phyloP scores from a whole-genome alignment of 208 protist genomes.

The Leishmania tarentolae region DNA sequence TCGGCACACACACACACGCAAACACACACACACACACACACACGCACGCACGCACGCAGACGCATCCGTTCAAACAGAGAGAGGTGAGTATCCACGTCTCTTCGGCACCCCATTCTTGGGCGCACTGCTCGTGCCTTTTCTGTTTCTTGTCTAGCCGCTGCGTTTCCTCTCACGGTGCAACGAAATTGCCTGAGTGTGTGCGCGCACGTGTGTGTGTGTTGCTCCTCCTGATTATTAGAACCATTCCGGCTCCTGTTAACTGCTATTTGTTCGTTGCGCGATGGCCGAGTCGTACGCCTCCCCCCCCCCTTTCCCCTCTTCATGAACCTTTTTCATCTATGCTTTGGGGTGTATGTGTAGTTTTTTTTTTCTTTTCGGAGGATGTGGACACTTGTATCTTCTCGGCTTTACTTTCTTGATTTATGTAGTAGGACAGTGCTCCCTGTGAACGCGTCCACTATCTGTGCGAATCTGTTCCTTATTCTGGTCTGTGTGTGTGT shows the following conservation, averaged over 20 bases:
- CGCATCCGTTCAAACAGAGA: neutral
- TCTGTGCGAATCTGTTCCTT: too few species aligned
- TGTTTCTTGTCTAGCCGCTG: neutral
- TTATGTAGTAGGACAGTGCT: too few species aligned
- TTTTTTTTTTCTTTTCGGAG: too few species aligned
- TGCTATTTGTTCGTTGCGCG: neutral
- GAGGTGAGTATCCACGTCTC: neutral
- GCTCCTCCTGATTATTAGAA: neutral
- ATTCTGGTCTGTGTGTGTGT: too few species aligned
- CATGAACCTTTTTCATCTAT: too few species aligned
- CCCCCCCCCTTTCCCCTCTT: neutral
- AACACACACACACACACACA: too few species aligned
- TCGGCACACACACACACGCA: too few species aligned
- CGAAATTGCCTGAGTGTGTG: neutral
- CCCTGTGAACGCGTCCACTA: too few species aligned
- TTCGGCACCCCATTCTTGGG: neutral
- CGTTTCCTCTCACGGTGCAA: too few species aligned
- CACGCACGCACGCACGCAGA: too few species aligned
- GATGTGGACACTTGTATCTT: neutral
- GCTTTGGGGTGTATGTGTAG: too few species aligned
- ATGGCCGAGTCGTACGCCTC: neutral
- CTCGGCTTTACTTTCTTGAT: neutral
- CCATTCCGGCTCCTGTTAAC: neutral
- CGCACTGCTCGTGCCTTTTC: neutral
- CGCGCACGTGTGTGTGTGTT: neutral